Evolutionary conservation across 2,329 filamentous ascomycete species (phyloP).

Genomic region (Orbilia brochopaga): DNA sequence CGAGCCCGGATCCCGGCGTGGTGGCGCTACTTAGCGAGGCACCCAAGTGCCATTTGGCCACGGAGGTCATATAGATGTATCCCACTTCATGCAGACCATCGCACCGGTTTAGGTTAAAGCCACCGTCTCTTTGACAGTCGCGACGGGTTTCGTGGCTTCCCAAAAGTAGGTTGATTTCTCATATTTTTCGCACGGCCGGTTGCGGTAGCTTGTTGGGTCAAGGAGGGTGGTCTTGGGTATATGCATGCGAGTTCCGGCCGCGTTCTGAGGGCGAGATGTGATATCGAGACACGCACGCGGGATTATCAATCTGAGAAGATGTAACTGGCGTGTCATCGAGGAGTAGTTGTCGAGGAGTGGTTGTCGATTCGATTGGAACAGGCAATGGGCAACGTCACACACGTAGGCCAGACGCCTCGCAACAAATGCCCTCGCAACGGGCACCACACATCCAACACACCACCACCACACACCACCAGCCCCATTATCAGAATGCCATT

Average conservation of each 20-base stretch:
- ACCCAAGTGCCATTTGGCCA: slow-evolving; percentile 1
- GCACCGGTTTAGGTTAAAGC: slow-evolving; percentile 2
- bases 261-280: not conserved
- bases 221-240: not conserved
- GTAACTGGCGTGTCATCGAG: too few species aligned
- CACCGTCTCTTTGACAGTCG: slow-evolving; percentile 8
- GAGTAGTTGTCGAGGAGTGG: too few species aligned
- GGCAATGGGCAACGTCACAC: too few species aligned
- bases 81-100: not conserved
- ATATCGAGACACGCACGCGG: not conserved
- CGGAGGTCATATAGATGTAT: not conserved
- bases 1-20: slow-evolving; percentile 1
- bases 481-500: too few species aligned
- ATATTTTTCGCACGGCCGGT: not conserved
- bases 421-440: too few species aligned
- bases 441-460: too few species aligned
- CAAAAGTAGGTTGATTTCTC: not conserved
- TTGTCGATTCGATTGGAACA: too few species aligned
- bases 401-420: too few species aligned
- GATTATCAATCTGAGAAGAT: not conserved
- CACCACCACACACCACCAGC: too few species aligned
- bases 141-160: not conserved
- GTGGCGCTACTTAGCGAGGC: not conserved
- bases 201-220: not conserved
- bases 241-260: not conserved